Percentiles rank a stretch among this genome's conserved stretches.
These are phyloP conservation scores for Cicer bijugum DNA, from an alignment of 306 rosid species.

Conservation along the genomic window DNA sequence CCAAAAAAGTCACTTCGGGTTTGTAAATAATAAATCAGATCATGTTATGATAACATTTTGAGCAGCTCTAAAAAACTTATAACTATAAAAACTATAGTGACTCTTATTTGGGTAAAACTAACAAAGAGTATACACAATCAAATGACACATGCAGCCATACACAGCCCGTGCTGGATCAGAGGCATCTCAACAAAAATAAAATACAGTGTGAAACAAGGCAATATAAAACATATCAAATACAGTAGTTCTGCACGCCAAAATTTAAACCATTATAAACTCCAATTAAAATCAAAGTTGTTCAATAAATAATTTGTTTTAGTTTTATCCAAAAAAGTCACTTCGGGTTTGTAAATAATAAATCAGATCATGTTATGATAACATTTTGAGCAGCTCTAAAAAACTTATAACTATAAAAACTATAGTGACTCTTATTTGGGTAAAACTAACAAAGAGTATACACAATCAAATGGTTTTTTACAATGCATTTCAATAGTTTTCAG, in stretches of 20 bases:
- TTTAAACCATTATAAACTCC: not conserved
- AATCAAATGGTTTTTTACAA: too few relatives aligned
- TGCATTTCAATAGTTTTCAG: too few relatives aligned
- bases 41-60: not conserved
- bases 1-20: not conserved
- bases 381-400: not conserved
- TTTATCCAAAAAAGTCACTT: not conserved
- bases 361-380: not conserved
- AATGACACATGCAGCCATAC: too few relatives aligned
- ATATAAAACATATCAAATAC: conserved; percentile 9
- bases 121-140: too few relatives aligned
- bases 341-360: too few relatives aligned
- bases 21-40: not conserved
- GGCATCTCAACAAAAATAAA: not conserved
- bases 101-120: too few relatives aligned
- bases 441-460: too few relatives aligned
- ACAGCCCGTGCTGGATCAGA: too few relatives aligned
- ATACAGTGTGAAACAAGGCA: not conserved
- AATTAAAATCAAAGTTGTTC: not conserved
- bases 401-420: too few relatives aligned
- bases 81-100: too few relatives aligned
- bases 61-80: not conserved
- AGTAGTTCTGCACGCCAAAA: conserved; percentile 45
- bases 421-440: too few relatives aligned
- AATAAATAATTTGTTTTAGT: not conserved